A percentile compares a stretch with the other conserved stretches of the same genome.
Evolutionary conservation across 2,329 filamentous ascomycete species (phyloP).

Genomic region (Aspergillus oerlinghausenensis): DNA sequence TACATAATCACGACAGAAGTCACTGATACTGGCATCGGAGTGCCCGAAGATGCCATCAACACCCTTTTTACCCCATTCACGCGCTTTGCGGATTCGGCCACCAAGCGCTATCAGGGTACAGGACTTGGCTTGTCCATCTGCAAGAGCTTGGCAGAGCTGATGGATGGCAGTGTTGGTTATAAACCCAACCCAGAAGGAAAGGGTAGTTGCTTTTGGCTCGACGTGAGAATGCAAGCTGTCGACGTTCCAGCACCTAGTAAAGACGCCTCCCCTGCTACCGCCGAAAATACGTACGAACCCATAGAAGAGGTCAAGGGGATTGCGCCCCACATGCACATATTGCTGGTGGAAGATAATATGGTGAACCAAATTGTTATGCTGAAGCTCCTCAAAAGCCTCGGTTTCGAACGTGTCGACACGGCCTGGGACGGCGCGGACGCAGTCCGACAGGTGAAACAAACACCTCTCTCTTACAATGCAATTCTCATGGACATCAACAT

Average conservation of each 20-base stretch:
- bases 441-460: conserved; percentile 39
- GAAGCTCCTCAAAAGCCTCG: conserved; percentile 35
- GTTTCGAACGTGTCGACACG: conserved; percentile 40
- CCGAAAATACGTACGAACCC: conserved; percentile 11
- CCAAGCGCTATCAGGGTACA: conserved; percentile 52
- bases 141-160: conserved; percentile 53
- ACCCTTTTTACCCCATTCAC: conserved; percentile 55
- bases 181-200: conserved; percentile 40
- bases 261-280: conserved; percentile 18
- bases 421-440: conserved; percentile 44
- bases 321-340: conserved; percentile 38
- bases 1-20: conserved; percentile 51
- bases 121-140: conserved; percentile 56
- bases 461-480: conserved; percentile 39
- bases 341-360: conserved; percentile 42
- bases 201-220: conserved; percentile 44
- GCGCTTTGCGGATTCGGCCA: conserved; percentile 52
- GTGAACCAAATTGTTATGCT: conserved; percentile 42
- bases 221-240: conserved; percentile 3
- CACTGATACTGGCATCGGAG: conserved; percentile 52
- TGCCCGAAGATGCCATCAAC: conserved; percentile 42
- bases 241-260: conserved; percentile 26
- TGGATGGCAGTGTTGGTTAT: conserved; percentile 52
- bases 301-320: conserved; percentile 31
- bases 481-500: conserved; percentile 48